phyloP scores from a whole-genome alignment of 352 stramenopile species.

The Globisporangium cederbergense region DNA sequence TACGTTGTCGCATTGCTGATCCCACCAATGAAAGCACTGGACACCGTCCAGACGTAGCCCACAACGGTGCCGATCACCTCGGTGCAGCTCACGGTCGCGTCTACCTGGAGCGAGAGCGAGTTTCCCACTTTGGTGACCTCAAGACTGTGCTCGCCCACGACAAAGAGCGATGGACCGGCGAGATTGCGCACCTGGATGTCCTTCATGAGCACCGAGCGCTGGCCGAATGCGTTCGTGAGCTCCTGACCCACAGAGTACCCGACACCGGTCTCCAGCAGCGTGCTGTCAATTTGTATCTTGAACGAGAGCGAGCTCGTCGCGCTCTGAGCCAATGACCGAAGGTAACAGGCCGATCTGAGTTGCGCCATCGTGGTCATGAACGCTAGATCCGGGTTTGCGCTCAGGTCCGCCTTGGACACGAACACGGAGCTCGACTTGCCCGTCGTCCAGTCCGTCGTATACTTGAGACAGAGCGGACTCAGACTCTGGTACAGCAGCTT shows the following conservation, averaged over 20 bases:
- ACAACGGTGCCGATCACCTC: constrained; percentile 31
- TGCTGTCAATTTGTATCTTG: constrained; percentile 43
- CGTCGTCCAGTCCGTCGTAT: constrained; percentile 34
- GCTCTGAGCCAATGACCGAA: constrained; percentile 31
- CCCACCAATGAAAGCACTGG: constrained; percentile 14
- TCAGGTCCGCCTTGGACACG: constrained; percentile 30
- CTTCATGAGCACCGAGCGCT: constrained; percentile 26
- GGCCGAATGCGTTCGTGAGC: constrained; percentile 57
- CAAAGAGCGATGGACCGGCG: constrained; percentile 44
- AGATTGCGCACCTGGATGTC: constrained; percentile 32
- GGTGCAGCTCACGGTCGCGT: constrained; percentile 43
- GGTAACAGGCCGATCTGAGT: constrained; percentile 46
- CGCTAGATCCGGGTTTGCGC: constrained; percentile 17
- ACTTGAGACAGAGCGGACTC: constrained; percentile 45
- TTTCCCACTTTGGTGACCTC: constrained; percentile 33
- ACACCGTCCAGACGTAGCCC: constrained; percentile 47
- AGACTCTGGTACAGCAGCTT: constrained; percentile 33
- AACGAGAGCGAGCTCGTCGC: constrained; percentile 22
- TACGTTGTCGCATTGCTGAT: background rate
- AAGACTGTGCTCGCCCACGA: constrained; percentile 38
- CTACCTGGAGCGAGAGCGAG: constrained; percentile 39
- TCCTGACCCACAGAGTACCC: constrained; percentile 47
- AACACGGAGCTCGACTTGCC: constrained; percentile 26
- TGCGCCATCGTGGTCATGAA: constrained; percentile 42
- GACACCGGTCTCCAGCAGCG: constrained; percentile 29